phyloP scores from a whole-genome alignment of 108 stramenopile species.

The Skeletonema tropicum region DNA sequence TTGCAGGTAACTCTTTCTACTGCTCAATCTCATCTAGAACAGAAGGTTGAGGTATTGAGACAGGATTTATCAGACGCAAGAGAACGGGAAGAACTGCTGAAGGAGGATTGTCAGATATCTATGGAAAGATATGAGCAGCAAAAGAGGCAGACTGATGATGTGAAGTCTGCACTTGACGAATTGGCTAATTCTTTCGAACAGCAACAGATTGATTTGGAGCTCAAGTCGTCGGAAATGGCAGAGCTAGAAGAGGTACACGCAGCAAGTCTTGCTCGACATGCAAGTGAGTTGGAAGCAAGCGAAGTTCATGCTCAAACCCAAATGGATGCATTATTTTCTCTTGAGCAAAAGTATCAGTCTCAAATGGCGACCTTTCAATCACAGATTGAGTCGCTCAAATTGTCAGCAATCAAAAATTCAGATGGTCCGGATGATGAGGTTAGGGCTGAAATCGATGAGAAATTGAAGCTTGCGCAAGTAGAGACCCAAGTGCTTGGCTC shows the following conservation, averaged over 20 bases:
- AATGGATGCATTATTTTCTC: constrained; percentile 8
- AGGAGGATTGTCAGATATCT: constrained; percentile 6
- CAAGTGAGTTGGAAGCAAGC: constrained; percentile 10
- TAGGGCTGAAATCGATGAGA: constrained; percentile 15
- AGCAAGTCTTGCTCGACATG: constrained; percentile 11
- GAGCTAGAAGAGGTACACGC: constrained; percentile 17
- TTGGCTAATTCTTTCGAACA: constrained; percentile 28
- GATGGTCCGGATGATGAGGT: constrained; percentile 9
- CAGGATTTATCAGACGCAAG: constrained; percentile 7
- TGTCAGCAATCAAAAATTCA: not conserved
- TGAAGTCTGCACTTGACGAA: constrained; percentile 23
- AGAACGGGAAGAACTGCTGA: constrained; percentile 17
- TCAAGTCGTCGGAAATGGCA: constrained; percentile 15
- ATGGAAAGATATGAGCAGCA: constrained; percentile 8
- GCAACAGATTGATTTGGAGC: constrained; percentile 15
- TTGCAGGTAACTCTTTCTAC: constrained; percentile 18
- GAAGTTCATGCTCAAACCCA: not conserved
- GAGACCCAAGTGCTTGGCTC: constrained; percentile 2
- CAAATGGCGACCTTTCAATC: not conserved
- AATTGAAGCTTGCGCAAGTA: not conserved
- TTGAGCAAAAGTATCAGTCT: constrained; percentile 2
- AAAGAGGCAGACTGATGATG: constrained; percentile 8
- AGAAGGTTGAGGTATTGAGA: constrained; percentile 21
- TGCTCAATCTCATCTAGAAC: constrained; percentile 24
- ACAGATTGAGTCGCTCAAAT: not conserved